These are phyloP conservation scores for Polygonum aviculare DNA, from an alignment of 148 eudicot species.

Conservation along the genomic window DNA sequence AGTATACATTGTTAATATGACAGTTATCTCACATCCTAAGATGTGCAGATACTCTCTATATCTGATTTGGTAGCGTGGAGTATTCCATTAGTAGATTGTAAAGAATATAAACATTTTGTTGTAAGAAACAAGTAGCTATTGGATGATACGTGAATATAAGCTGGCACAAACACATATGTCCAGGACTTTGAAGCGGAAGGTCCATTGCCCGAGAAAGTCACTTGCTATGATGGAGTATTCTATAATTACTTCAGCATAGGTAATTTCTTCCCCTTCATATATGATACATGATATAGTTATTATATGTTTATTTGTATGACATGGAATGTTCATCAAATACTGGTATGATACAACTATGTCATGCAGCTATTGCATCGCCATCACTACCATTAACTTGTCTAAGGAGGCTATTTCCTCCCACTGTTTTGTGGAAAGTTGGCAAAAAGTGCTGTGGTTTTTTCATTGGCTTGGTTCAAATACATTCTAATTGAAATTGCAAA, in stretches of 20 bases:
- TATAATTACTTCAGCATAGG: conserved; percentile 77
- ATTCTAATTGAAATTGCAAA: not conserved
- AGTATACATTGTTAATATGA: not conserved
- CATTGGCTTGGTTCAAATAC: not conserved
- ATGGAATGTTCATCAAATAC: not conserved
- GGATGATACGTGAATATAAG: not conserved
- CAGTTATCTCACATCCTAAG: not conserved
- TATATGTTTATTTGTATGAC: not conserved
- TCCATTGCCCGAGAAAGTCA: conserved; percentile 39
- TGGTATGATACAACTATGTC: not conserved
- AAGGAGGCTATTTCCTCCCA: conserved; percentile 1
- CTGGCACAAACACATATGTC: not conserved
- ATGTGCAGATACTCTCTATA: not conserved
- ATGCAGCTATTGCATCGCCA: not conserved
- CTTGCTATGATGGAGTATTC: conserved; percentile 59
- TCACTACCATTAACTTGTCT: not conserved
- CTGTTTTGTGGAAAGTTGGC: not conserved
- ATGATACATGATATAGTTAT: not conserved
- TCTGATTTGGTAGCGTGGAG: not conserved
- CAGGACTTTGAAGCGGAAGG: conserved; percentile 23
- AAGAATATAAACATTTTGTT: not conserved
- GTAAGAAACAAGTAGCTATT: not conserved
- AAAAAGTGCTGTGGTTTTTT: not conserved
- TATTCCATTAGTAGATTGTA: not conserved
- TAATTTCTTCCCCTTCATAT: conserved; percentile 14